phyloP scores from a whole-genome alignment of 129 eudicot genomes.

The Pseudognaphalium luteoalbum region DNA sequence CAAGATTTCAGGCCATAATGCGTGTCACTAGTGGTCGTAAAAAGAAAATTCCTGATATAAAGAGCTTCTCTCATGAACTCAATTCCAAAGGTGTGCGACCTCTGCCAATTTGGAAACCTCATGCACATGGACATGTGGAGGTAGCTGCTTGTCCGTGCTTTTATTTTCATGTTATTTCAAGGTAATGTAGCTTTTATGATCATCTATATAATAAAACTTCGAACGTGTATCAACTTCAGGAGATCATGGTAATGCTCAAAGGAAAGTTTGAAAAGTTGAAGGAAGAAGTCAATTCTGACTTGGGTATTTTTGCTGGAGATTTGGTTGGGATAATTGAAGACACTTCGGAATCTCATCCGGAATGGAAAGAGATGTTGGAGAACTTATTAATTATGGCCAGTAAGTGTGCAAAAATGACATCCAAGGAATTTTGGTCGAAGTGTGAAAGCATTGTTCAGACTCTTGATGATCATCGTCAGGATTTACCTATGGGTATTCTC shows the following conservation, averaged over 20 bases:
- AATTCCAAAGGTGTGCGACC: slow-evolving; percentile 95
- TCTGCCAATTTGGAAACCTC: slow-evolving; percentile 84
- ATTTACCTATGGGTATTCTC: slow-evolving; percentile 78
- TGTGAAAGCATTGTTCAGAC: slow-evolving; percentile 89
- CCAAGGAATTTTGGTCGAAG: slow-evolving; percentile 78
- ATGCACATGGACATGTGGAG: slow-evolving; percentile 84
- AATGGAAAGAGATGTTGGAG: slow-evolving; percentile 67
- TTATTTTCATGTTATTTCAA: slow-evolving; percentile 17
- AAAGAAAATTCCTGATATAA: slow-evolving; percentile 69
- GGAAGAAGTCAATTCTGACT: slow-evolving; percentile 83
- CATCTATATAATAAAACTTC: slow-evolving; percentile 1
- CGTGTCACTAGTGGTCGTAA: slow-evolving; percentile 81
- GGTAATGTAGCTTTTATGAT: slow-evolving; percentile 5
- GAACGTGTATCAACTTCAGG: slow-evolving; percentile 42
- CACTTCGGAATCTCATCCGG: slow-evolving; percentile 61
- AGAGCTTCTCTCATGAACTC: slow-evolving; percentile 96
- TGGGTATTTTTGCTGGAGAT: slow-evolving; percentile 90
- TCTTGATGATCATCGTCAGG: slow-evolving; percentile 92
- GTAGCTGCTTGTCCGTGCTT: slow-evolving; percentile 38
- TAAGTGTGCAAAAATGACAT: slow-evolving; percentile 80
- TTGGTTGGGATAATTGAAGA: slow-evolving; percentile 71
- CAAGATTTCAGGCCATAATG: slow-evolving; percentile 78
- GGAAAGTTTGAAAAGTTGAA: slow-evolving; percentile 78
- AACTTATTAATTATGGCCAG: slow-evolving; percentile 71
- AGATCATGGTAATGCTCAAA: slow-evolving; percentile 76